Percentiles rank a stretch among this genome's conserved stretches.
Conservation (phyloP, 352 stramenopile species). For the Globisporangium orthogonon region DNA sequence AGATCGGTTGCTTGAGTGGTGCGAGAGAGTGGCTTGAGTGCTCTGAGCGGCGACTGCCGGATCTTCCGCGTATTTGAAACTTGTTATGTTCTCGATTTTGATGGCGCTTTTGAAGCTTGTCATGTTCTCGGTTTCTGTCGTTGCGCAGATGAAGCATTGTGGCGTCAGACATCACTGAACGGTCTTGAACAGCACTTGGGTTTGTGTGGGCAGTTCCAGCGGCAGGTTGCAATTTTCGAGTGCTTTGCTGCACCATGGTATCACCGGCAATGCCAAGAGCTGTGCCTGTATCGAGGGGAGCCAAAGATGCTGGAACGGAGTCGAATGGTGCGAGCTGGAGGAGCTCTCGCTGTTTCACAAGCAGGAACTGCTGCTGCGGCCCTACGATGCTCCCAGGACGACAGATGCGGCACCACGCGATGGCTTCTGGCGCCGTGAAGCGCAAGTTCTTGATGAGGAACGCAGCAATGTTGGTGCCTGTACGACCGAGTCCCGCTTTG, state of each 20-base stretch:
- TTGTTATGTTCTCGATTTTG: no score
- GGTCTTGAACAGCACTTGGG: no score
- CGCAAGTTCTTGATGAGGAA: conserved; percentile 95
- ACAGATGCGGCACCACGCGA: conserved; percentile 95
- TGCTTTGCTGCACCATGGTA: no score
- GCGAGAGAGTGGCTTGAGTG: neutral
- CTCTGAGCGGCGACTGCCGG: no score
- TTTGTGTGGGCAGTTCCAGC: no score
- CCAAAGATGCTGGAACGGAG: neutral
- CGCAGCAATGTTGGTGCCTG: conserved; percentile 93
- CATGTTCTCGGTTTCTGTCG: no score
- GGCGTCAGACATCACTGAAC: no score
- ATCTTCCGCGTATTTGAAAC: no score
- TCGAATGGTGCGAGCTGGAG: neutral
- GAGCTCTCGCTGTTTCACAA: conserved; percentile 39
- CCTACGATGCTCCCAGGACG: conserved; percentile 93
- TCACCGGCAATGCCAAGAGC: no score
- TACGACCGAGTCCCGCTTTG: conserved; percentile 95
- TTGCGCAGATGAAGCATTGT: no score
- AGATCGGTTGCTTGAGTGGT: conserved; percentile 1
- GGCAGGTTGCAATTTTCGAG: no score
- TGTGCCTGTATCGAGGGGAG: neutral
- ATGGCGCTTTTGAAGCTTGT: no score
- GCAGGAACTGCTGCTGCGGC: conserved; percentile 93
- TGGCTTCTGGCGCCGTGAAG: conserved; percentile 91